Percentiles rank a stretch among this genome's conserved stretches.
Conservation (phyloP, 148 eudicot species). For the Rhododendron molle region DNA sequence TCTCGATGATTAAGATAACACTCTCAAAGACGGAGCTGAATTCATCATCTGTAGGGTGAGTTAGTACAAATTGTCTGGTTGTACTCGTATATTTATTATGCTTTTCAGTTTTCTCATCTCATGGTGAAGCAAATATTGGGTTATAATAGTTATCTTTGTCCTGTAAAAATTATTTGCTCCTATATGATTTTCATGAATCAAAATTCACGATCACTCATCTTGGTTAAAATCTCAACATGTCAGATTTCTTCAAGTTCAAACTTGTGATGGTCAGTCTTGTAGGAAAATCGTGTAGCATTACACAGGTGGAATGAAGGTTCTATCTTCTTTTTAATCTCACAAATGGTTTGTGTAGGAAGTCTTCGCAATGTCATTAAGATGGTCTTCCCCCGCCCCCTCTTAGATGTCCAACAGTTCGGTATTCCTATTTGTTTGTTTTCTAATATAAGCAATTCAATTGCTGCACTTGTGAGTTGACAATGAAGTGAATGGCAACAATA, state of each 20-base stretch:
- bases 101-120: not conserved
- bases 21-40: slow-evolving; percentile 76
- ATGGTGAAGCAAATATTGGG: not conserved
- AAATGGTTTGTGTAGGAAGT: not conserved
- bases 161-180: not conserved
- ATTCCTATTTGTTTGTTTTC: not conserved
- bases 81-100: not conserved
- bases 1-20: slow-evolving; percentile 83
- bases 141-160: not conserved
- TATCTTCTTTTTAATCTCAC: not conserved
- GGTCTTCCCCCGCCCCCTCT: too few relatives aligned
- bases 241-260: not conserved
- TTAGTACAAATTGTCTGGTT: not conserved
- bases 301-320: not conserved
- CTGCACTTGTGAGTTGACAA: not conserved
- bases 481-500: not conserved
- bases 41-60: slow-evolving; percentile 66
- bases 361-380: not conserved
- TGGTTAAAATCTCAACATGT: not conserved
- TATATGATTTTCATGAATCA: not conserved
- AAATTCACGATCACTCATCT: not conserved
- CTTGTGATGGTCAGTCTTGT: not conserved
- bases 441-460: not conserved
- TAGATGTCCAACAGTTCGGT: not conserved
- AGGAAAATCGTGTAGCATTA: not conserved